Evolutionary conservation across 768 basidiomycete species (phyloP).

Genomic region (Albatrellus ellisii): DNA sequence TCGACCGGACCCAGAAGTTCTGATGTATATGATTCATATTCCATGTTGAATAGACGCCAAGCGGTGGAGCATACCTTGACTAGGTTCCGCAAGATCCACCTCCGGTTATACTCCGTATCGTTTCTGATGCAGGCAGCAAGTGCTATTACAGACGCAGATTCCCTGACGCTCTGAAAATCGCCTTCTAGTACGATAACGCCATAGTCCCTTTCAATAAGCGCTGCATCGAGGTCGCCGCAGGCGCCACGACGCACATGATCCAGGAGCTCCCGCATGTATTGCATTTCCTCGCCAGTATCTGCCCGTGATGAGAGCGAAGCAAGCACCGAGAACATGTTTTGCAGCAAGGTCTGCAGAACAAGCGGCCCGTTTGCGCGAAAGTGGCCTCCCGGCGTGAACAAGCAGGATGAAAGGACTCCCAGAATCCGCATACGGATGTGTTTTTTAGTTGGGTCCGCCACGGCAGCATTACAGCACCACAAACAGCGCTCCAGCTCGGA

Average conservation of each 20-base stretch:
- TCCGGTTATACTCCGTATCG: slow-evolving; percentile 28
- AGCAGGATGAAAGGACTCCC: slow-evolving; percentile 30
- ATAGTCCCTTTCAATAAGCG: slow-evolving; percentile 38
- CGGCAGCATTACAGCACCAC: slow-evolving; percentile 60
- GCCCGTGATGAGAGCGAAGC: slow-evolving; percentile 22
- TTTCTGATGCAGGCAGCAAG: slow-evolving; percentile 34
- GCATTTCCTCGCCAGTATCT: slow-evolving; percentile 21
- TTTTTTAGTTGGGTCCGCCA: slow-evolving; percentile 21
- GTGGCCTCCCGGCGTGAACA: slow-evolving; percentile 30
- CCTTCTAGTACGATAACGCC: slow-evolving; percentile 18
- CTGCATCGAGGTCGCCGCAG: slow-evolving; percentile 34
- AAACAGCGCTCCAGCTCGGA: slow-evolving; percentile 44
- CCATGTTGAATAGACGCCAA: background rate
- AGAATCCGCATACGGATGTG: slow-evolving; percentile 36
- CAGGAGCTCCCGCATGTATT: slow-evolving; percentile 30
- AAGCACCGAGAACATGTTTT: slow-evolving; percentile 38
- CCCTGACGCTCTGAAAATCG: slow-evolving; percentile 22
- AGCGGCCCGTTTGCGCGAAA: slow-evolving; percentile 29
- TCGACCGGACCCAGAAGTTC: background rate
- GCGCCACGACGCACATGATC: slow-evolving; percentile 30
- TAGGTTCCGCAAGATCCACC: slow-evolving; percentile 36
- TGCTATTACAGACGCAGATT: slow-evolving; percentile 31
- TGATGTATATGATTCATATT: background rate
- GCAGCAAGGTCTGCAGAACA: slow-evolving; percentile 37
- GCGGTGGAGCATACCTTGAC: slow-evolving; percentile 28